These are phyloP conservation scores for Graphilbum sp. DNA, from an alignment of 2,329 filamentous ascomycete genomes.

Conservation along the genomic window DNA sequence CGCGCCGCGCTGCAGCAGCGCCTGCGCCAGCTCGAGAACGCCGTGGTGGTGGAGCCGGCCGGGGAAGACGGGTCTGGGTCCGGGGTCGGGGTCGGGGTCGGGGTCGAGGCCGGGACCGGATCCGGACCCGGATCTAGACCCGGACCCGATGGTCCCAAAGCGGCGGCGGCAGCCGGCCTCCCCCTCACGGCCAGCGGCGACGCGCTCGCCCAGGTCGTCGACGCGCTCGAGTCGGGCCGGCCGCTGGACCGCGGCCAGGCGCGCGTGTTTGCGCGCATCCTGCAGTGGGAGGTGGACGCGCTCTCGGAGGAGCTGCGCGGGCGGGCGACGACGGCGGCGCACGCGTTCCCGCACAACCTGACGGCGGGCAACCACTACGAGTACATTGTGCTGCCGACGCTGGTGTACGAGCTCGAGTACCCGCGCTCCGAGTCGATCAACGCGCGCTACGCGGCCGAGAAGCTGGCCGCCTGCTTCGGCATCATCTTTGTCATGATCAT, in stretches of 20 bases:
- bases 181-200: slow-evolving; percentile 1
- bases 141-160: neutral
- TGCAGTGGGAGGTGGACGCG: slow-evolving; percentile 49
- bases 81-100: neutral
- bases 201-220: slow-evolving; percentile 38
- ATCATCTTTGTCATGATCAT: slow-evolving; percentile 66
- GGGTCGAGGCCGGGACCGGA: neutral
- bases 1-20: slow-evolving; percentile 26
- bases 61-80: no score
- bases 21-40: slow-evolving; percentile 40
- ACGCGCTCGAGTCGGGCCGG: slow-evolving; percentile 42
- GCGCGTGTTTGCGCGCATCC: slow-evolving; percentile 44
- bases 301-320: slow-evolving; percentile 49
- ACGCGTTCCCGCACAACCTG: slow-evolving; percentile 53
- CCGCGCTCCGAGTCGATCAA: slow-evolving; percentile 51
- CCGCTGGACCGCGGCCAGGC: slow-evolving; percentile 47
- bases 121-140: neutral
- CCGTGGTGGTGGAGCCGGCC: slow-evolving; percentile 12
- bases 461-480: slow-evolving; percentile 52
- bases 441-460: slow-evolving; percentile 62
- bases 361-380: slow-evolving; percentile 49
- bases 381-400: slow-evolving; percentile 58
- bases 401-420: slow-evolving; percentile 68
- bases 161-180: neutral
- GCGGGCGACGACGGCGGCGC: slow-evolving; percentile 32